Conservation (phyloP, 352 stramenopile species). For the Plasmopara halstedii region DNA sequence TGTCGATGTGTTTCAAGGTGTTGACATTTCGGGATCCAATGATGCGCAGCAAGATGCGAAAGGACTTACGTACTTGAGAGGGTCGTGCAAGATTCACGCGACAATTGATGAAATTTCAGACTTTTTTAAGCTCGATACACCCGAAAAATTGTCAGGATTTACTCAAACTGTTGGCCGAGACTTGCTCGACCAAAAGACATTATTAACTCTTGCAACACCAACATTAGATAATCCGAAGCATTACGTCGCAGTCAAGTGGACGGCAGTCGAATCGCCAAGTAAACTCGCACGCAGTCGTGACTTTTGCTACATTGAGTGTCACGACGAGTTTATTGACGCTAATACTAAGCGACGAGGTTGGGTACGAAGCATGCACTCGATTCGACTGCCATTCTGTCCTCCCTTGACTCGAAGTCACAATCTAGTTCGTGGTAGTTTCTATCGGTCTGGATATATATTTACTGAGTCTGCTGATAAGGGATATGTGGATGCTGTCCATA, state of each 20-base stretch:
- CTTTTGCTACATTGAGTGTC: slow-evolving; percentile 80
- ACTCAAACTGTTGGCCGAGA: slow-evolving; percentile 69
- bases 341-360: slow-evolving; percentile 60
- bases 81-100: slow-evolving; percentile 62
- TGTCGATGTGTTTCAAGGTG: slow-evolving; percentile 69
- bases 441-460: slow-evolving; percentile 76
- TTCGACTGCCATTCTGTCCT: slow-evolving; percentile 65
- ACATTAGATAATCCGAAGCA: slow-evolving; percentile 73
- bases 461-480: slow-evolving; percentile 42
- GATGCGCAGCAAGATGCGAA: slow-evolving; percentile 15
- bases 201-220: slow-evolving; percentile 53
- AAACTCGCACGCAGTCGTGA: slow-evolving; percentile 74
- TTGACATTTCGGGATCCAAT: slow-evolving; percentile 30
- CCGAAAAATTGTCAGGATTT: slow-evolving; percentile 62
- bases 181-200: slow-evolving; percentile 69
- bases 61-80: slow-evolving; percentile 60
- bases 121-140: slow-evolving; percentile 72
- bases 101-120: slow-evolving; percentile 72
- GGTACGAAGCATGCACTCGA: slow-evolving; percentile 73
- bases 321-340: slow-evolving; percentile 79
- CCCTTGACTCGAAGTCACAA: slow-evolving; percentile 44
- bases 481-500: slow-evolving; percentile 67
- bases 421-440: slow-evolving; percentile 61
- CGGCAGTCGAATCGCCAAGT: slow-evolving; percentile 59
- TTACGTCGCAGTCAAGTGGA: slow-evolving; percentile 81